Evolutionary conservation across 2,329 filamentous ascomycete genomes (phyloP).

Genomic region (Paecilomyces sp.): DNA sequence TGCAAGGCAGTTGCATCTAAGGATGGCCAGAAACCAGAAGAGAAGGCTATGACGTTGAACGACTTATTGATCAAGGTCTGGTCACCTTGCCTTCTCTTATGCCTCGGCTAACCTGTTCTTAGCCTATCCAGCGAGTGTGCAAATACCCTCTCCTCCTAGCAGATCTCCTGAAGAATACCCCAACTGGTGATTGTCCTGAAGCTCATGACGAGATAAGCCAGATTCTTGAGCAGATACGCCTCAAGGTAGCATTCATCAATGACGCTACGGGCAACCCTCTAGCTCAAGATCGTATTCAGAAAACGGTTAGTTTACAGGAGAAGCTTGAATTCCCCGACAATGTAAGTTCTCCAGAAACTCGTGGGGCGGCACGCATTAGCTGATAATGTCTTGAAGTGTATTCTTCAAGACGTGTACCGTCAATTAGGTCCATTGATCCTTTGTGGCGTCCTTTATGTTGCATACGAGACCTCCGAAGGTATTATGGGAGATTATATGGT

Average conservation of each 20-base stretch:
- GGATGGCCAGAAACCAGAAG: conserved; percentile 55
- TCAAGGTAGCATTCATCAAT: conserved; percentile 74
- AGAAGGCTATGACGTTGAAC: conserved; percentile 69
- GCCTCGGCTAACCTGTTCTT: conserved; percentile 1
- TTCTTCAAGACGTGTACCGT: conserved; percentile 55
- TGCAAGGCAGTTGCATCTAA: conserved; percentile 66
- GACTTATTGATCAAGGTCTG: conserved; percentile 85
- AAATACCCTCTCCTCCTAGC: conserved; percentile 83
- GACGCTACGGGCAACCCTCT: conserved; percentile 69
- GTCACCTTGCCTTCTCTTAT: conserved; percentile 2
- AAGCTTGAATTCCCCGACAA: conserved; percentile 67
- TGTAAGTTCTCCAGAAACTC: conserved; percentile 40
- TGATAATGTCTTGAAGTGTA: conserved; percentile 31
- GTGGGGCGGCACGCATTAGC: conserved; percentile 4
- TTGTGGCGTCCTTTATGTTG: conserved; percentile 76
- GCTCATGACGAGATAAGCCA: conserved; percentile 75
- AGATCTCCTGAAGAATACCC: conserved; percentile 75
- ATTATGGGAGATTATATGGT: conserved; percentile 76
- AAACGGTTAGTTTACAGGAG: conserved; percentile 78
- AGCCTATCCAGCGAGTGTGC: conserved; percentile 90
- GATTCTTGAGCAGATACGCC: conserved; percentile 62
- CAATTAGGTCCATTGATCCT: conserved; percentile 72
- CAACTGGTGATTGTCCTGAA: conserved; percentile 74
- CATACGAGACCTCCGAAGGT: conserved; percentile 65
- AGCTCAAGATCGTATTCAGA: conserved; percentile 64